Evolutionary conservation across 306 rosid genomes (phyloP), one percentile per base, ranked within the genome.

Genomic region (Betula pendula): DNA sequence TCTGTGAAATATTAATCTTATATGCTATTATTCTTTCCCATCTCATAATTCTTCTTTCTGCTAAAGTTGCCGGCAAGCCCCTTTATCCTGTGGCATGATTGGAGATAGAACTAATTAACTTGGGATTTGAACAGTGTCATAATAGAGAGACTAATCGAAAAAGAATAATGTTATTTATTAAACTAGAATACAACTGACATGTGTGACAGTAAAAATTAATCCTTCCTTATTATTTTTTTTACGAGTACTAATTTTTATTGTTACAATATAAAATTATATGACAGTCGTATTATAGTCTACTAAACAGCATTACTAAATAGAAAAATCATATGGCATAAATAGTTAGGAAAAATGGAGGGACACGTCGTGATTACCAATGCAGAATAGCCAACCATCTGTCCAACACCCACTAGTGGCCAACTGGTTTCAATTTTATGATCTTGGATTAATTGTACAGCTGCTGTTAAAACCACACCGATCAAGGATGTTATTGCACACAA

Each of bases 401-500:
- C 65, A n/a, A 73, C 48, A 62, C 85, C 79, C 74, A 89, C 67
- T 33, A 81, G 75, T 22, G 78, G 81, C 86, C 82, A 88, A 38
- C 84, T 86, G 22, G 62, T 24, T 75, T 81, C 87, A 25, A 85
- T 14, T 42, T 71, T 58, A 38, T 73, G 86, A 45, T 79, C 78
- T 73, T 83, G 75, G 67, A 89, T 35, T 16, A 89, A 55, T 55
- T 84, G 82, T 51, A 78, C 45, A 42, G 62, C 73, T 25, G 82
- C 88, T 35, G 98, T 89, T 74, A 88, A 42, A 58, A 90, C 53
- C 22, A 80, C 90, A 13, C 92, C 96, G 22, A 90, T 50, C 68
- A 94, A 80, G 29, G 98, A 90, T 25, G 94, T 92, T 62, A 86
- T 56, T 15, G 92, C 93, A 43, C 92, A 74, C 75, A 90, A 68